A percentile compares a stretch with the other conserved stretches of the same genome.
Conservation (phyloP, 2,329 filamentous ascomycete species). For the Phaeoacremonium minimum region DNA sequence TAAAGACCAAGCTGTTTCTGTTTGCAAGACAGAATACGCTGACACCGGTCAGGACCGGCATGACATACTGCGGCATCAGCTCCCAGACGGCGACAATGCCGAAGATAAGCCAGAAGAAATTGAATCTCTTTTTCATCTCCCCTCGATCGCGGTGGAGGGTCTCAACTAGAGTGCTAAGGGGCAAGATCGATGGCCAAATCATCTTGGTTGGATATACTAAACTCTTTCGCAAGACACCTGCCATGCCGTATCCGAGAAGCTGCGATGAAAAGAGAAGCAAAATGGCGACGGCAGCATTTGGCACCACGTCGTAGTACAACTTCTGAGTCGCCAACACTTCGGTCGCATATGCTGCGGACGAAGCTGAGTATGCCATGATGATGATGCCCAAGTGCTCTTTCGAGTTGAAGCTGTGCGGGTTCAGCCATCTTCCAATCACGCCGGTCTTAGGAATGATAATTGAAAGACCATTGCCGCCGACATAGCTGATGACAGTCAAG, state of each 20-base stretch:
- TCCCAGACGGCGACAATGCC: slow-evolving; percentile 39
- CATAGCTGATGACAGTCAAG: slow-evolving; percentile 36
- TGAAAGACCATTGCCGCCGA: slow-evolving; percentile 33
- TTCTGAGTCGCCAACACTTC: slow-evolving; percentile 39
- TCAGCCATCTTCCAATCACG: slow-evolving; percentile 22
- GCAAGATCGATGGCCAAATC: slow-evolving; percentile 18
- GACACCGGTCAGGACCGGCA: slow-evolving; percentile 32
- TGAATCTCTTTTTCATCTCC: slow-evolving; percentile 31
- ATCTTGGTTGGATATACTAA: slow-evolving; percentile 44
- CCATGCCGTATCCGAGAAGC: slow-evolving; percentile 42
- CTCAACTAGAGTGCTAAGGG: slow-evolving; percentile 22
- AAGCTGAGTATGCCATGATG: slow-evolving; percentile 14
- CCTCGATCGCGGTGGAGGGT: slow-evolving; percentile 19
- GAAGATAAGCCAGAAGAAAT: slow-evolving; percentile 34
- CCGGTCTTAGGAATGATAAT: slow-evolving; percentile 27
- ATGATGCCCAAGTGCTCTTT: slow-evolving; percentile 15
- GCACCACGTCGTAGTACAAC: slow-evolving; percentile 37
- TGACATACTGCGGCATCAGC: slow-evolving; percentile 41
- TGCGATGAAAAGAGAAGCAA: slow-evolving; percentile 43
- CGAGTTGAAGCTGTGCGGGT: slow-evolving; percentile 17
- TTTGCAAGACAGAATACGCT: slow-evolving; percentile 41
- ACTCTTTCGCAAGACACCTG: slow-evolving; percentile 38
- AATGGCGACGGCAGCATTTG: slow-evolving; percentile 32
- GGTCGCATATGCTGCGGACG: slow-evolving; percentile 14
- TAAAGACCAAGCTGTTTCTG: slow-evolving; percentile 34